Evolutionary conservation across 2,329 filamentous ascomycete genomes (phyloP).

Genomic region (Trichoderma sp.): DNA sequence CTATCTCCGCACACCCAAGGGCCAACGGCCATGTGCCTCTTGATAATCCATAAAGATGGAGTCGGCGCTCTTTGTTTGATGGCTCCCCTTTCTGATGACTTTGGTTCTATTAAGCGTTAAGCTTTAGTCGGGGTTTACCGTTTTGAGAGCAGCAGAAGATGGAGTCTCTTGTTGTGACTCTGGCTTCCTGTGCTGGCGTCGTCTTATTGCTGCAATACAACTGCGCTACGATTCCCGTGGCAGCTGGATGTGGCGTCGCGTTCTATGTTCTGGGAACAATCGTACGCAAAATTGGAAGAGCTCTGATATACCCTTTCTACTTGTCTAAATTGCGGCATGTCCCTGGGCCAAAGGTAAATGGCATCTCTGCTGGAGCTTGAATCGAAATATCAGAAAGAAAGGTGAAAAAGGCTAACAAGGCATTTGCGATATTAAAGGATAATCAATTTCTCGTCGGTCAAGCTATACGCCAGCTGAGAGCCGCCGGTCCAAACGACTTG

Average conservation of each 20-base stretch:
- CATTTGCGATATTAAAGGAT: background rate
- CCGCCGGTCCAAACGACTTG: conserved; percentile 9
- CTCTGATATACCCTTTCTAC: conserved; percentile 23
- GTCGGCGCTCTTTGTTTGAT: background rate
- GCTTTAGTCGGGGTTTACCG: background rate
- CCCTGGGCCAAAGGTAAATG: conserved; percentile 23
- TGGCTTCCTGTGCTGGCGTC: conserved; percentile 3
- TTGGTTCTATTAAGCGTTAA: background rate
- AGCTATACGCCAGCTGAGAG: conserved; percentile 13
- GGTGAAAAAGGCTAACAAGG: background rate
- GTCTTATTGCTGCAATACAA: conserved; percentile 1
- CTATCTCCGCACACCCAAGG: background rate
- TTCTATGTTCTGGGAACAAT: conserved; percentile 1
- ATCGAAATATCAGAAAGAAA: background rate
- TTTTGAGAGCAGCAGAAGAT: background rate
- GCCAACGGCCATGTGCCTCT: background rate
- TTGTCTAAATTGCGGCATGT: conserved; percentile 21
- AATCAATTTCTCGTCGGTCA: conserved; percentile 27
- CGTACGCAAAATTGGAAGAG: conserved; percentile 2
- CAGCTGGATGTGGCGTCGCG: background rate
- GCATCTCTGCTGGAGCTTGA: background rate
- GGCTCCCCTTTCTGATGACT: background rate
- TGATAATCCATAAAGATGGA: background rate
- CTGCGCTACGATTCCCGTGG: background rate
- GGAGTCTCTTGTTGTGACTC: conserved; percentile 18